Conservation (phyloP, 306 rosid species). For the Castanospermum australe region DNA sequence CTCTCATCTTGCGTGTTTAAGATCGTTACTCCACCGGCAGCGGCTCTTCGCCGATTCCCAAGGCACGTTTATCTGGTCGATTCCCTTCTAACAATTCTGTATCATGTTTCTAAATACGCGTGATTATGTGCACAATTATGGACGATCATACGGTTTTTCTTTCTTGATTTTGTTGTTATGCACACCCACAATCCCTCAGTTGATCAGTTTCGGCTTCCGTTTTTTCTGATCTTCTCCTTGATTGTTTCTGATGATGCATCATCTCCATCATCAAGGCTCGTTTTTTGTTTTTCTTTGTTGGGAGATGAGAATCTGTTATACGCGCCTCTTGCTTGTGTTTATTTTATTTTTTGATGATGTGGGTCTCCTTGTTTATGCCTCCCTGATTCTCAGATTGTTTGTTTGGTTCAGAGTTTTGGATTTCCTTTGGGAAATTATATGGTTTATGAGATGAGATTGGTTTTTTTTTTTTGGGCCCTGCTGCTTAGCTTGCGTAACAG, state of each 20-base stretch:
- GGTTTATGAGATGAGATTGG: not conserved
- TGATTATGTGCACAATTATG: not conserved
- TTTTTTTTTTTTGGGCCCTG: not conserved
- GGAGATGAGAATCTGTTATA: not conserved
- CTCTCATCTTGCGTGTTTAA: constrained; percentile 24
- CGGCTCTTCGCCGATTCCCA: constrained; percentile 23
- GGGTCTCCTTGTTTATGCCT: not conserved
- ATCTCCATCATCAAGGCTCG: constrained; percentile 18
- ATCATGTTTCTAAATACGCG: not conserved
- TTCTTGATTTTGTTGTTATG: not conserved
- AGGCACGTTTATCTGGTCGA: constrained; percentile 35
- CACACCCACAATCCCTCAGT: constrained; percentile 17
- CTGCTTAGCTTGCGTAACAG: not conserved
- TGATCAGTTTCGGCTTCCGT: constrained; percentile 24
- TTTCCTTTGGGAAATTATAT: not conserved
- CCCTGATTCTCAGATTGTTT: constrained; percentile 10
- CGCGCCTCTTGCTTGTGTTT: not conserved
- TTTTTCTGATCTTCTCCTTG: constrained; percentile 16
- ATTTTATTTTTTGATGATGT: not conserved
- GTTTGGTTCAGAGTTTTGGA: constrained; percentile 6
- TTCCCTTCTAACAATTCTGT: not conserved
- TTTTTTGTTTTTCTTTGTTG: not conserved
- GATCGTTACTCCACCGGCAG: constrained; percentile 35
- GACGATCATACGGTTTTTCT: constrained; percentile 26
- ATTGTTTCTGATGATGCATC: constrained; percentile 38